These are phyloP conservation scores for Debaryomyces nepalensis DNA, from an alignment of 1,139 yeast genomes.

Conservation along the genomic window DNA sequence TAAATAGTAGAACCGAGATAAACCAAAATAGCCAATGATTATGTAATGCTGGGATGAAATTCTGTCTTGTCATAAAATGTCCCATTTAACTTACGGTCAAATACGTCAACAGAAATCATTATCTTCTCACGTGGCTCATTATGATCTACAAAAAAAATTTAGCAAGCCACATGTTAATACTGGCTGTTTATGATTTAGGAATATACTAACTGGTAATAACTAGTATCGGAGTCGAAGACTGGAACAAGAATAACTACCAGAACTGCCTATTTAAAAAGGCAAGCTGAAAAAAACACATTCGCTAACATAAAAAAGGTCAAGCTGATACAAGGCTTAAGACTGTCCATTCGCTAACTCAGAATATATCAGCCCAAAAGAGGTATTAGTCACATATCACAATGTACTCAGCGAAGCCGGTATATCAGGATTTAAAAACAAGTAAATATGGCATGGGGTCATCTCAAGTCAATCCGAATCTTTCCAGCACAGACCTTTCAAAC, in stretches of 20 bases:
- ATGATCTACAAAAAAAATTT: slow-evolving; percentile 4
- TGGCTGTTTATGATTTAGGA: neutral
- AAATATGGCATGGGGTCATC: slow-evolving; percentile 14
- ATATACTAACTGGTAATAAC: neutral
- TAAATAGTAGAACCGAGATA: neutral
- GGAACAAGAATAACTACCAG: too few relatives aligned
- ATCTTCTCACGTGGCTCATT: neutral
- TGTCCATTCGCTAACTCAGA: slow-evolving; percentile 6
- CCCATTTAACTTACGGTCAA: slow-evolving; percentile 5
- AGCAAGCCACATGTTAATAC: slow-evolving; percentile 9
- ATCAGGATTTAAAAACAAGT: neutral
- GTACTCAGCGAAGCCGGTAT: neutral
- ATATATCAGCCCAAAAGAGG: too few relatives aligned
- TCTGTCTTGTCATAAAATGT: neutral
- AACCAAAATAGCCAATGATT: neutral
- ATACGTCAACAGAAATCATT: neutral
- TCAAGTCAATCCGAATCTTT: slow-evolving; percentile 32
- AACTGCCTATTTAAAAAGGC: too few relatives aligned
- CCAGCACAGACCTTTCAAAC: slow-evolving; percentile 34
- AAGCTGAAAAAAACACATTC: neutral
- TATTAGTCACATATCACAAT: too few relatives aligned
- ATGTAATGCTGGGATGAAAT: slow-evolving; percentile 5
- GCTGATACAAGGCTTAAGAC: neutral
- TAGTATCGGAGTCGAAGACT: neutral
- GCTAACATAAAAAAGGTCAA: neutral